Evolutionary conservation across 148 eudicot species (phyloP).

Genomic region (Camellia lanceoleosa): DNA sequence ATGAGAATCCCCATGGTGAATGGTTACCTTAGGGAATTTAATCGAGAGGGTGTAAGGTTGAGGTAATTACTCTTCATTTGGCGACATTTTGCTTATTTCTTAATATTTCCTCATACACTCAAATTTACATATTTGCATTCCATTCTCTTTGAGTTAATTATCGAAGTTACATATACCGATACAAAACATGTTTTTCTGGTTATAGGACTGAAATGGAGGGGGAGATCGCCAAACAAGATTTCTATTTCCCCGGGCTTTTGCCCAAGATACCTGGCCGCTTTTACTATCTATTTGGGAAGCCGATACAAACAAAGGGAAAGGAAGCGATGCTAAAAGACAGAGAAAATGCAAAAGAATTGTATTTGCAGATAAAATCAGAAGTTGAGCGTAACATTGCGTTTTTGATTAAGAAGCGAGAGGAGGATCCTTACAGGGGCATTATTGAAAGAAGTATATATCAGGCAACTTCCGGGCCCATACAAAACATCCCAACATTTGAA

Average conservation of each 20-base stretch:
- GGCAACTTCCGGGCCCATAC: conserved; percentile 28
- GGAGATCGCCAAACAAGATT: conserved; percentile 66
- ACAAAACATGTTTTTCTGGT: conserved; percentile 8
- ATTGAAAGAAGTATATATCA: conserved; percentile 53
- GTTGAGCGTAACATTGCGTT: conserved; percentile 51
- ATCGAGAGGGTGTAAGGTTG: conserved; percentile 30
- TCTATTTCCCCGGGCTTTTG: conserved; percentile 56
- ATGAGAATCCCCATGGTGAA: conserved; percentile 59
- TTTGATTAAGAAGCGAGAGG: conserved; percentile 61
- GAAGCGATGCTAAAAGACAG: conserved; percentile 47
- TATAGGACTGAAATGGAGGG: conserved; percentile 52
- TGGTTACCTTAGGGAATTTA: conserved; percentile 35
- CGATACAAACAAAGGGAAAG: conserved; percentile 64
- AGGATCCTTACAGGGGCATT: conserved; percentile 76
- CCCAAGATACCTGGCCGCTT: conserved; percentile 86
- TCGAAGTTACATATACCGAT: background rate
- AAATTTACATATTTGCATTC: background rate
- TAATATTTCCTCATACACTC: background rate
- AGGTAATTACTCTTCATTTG: conserved; percentile 40
- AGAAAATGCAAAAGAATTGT: conserved; percentile 53
- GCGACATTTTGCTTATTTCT: background rate
- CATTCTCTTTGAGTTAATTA: background rate
- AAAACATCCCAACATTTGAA: conserved; percentile 59
- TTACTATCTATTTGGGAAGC: conserved; percentile 73
- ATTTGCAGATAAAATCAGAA: conserved; percentile 54